Base-by-base conservation (phyloP, 495 filamentous ascomycete genomes). In the Daldinia grandis region DNA sequence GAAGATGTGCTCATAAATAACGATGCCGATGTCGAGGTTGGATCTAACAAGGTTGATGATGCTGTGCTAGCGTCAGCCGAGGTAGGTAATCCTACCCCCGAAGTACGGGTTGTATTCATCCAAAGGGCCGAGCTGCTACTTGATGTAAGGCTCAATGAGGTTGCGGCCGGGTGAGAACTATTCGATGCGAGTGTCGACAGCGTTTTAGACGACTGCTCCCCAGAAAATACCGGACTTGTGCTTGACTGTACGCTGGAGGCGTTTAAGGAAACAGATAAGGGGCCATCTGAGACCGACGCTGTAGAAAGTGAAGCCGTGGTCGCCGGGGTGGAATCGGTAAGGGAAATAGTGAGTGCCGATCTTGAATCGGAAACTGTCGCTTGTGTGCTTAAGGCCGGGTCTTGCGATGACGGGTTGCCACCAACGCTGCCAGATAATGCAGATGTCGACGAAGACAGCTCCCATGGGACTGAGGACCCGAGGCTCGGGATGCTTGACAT, bases 141-240 rank as follows among this genome's bases (percentile, higher is more conserved):
- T 30, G 19, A 31, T 10, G 27, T 10, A 2, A 17, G 24, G 4
- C 59, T 19, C 21, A 49, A 27, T 12, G 64, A 58, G 8, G 21
- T 19, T 33, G 44, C 57, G n/a, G n/a, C 54, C 19, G 62, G 56
- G 21, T 17, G 15, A 2, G 60, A 71, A 2, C 42, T 56, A 40
- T 54, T 68, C 19, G 72, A 64, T 2, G 54, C 58, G 21, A 54
- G 51, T 12, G 72, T 75, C 1, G 61, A 63, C 12, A 51, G 33
- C 12, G 38, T 35, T 28, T 8, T 51, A 2, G 71, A 69, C 24
- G 68, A 60, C 10, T 37, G 24, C 1, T 25, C 53, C 10, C 25
- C 64, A 14, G 71, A 47, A 15, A 38, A 25, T 10, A 25, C n/a
- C 12, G 66, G 47, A 5, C 17, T 10, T 19, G 64, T 58, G 50